Evolutionary conservation across 495 filamentous ascomycete species (phyloP).

Genomic region (Mytilinidion resinicola): DNA sequence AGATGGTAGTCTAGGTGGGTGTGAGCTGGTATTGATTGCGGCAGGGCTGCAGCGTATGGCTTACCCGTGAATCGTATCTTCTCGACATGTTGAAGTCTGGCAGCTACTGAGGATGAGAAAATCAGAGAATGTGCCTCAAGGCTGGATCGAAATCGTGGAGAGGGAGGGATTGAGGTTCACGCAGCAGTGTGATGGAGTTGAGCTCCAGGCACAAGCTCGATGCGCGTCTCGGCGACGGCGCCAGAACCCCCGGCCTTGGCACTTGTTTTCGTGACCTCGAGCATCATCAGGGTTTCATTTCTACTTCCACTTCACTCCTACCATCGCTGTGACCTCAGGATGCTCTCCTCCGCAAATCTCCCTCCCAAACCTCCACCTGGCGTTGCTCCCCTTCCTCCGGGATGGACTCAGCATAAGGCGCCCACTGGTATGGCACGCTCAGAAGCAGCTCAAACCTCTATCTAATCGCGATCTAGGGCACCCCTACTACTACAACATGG

Average conservation of each 20-base stretch:
- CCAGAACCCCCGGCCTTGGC: conserved; percentile 9
- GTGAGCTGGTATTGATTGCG: conserved; percentile 38
- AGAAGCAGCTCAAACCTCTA: neutral
- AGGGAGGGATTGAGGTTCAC: neutral
- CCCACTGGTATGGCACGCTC: conserved; percentile 56
- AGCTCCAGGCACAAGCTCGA: conserved; percentile 33
- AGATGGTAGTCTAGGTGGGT: conserved; percentile 82
- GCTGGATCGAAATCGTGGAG: neutral
- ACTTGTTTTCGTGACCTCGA: neutral
- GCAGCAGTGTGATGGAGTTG: conserved; percentile 1
- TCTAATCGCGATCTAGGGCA: conserved; percentile 50
- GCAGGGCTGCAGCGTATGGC: conserved; percentile 27
- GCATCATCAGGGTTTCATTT: conserved; percentile 4
- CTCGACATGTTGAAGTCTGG: conserved; percentile 69
- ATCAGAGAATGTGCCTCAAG: neutral
- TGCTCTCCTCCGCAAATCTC: conserved; percentile 55
- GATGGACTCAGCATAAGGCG: conserved; percentile 91
- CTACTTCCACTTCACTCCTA: neutral
- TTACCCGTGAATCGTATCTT: conserved; percentile 95
- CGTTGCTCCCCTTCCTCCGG: conserved; percentile 55
- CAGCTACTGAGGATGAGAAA: neutral
- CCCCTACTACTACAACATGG: conserved; percentile 81
- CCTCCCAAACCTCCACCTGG: conserved; percentile 46
- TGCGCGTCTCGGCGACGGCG: conserved; percentile 17
- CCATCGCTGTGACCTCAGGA: conserved; percentile 19